Evolutionary conservation across 108 stramenopile species (phyloP), one percentile per base, ranked within the genome.

Genomic region (Pseudonitzschia delicatissima): DNA sequence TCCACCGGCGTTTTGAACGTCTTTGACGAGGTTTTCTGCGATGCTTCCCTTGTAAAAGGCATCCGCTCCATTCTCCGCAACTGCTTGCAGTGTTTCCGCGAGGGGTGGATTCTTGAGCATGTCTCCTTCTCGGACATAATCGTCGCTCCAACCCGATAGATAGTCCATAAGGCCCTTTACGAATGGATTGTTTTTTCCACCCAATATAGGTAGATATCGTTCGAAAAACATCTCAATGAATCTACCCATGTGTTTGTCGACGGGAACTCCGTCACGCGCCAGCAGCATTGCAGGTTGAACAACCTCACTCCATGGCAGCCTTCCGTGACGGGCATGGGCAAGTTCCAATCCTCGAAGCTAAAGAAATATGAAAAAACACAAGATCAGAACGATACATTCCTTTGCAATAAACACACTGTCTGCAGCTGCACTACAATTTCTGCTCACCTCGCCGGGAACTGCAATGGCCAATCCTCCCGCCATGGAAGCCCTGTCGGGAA

Each of bases 311-410:
- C 92, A 94, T 0, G 61, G 6, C 51, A 91, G 50, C 6, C 58
- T 57, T 28, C 87, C 87, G 68, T 86, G 82, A 15, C 87, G 67
- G 6, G 67, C 33, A 73, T 91, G 87, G 8, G 81, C 80, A 27
- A 87, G 47, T 67, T 94, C 86, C 20, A 94, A 55, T 9, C 90
- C 93, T 47, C 85, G n/a, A n/a, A n/a, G n/a, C n/a, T n/a, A n/a
- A n/a, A n/a, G n/a, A n/a, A n/a, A n/a, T n/a, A n/a, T n/a, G n/a
- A n/a, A n/a, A n/a, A n/a, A n/a, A n/a, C n/a, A n/a, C n/a, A n/a
- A n/a, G n/a, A n/a, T n/a, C n/a, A n/a, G n/a, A n/a, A n/a, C n/a
- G n/a, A n/a, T n/a, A n/a, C n/a, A n/a, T n/a, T n/a, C n/a, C n/a
- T n/a, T n/a, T n/a, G n/a, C n/a, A n/a, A n/a, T n/a, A n/a, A n/a